A percentile compares a stretch with the other conserved stretches of the same genome.
phyloP scores from a whole-genome alignment of 2,329 filamentous ascomycete genomes.

The Sporothrix luriei region DNA sequence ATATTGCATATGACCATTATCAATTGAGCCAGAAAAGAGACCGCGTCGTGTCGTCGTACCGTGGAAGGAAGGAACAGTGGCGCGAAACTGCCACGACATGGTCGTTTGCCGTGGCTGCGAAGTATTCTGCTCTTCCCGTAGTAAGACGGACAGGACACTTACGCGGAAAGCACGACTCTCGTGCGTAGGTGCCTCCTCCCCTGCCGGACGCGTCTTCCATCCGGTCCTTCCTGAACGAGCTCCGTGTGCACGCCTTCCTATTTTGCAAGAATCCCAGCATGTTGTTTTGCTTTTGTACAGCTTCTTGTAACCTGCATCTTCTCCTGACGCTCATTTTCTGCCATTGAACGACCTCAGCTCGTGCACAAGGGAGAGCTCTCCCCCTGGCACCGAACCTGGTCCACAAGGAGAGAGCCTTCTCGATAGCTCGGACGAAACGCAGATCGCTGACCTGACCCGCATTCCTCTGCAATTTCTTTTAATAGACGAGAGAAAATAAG shows the following conservation, averaged over 20 bases:
- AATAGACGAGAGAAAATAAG: neutral
- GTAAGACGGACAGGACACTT: neutral
- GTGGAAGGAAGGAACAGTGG: constrained; percentile 12
- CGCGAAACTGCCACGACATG: constrained; percentile 24
- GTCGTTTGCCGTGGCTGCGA: neutral
- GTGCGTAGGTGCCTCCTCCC: constrained; percentile 19
- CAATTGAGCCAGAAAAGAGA: neutral
- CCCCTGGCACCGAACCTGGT: neutral
- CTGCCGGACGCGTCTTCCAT: constrained; percentile 5
- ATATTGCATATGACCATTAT: constrained; percentile 3
- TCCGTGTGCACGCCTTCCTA: neutral
- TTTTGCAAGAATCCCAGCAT: neutral
- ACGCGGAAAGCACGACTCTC: constrained; percentile 16
- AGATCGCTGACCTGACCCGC: constrained; percentile 30
- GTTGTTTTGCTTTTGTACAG: neutral
- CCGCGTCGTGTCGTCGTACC: neutral
- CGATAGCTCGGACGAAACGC: constrained; percentile 22
- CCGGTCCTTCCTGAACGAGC: neutral
- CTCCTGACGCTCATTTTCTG: neutral
- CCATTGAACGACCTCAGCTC: neutral
- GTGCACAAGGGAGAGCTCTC: neutral
- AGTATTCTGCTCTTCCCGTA: neutral
- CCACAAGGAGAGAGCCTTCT: neutral
- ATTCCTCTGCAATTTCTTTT: constrained; percentile 22
- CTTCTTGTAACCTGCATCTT: neutral